phyloP scores from a whole-genome alignment of 1,284 basidiomycete species.

The Agaricales sp. region DNA sequence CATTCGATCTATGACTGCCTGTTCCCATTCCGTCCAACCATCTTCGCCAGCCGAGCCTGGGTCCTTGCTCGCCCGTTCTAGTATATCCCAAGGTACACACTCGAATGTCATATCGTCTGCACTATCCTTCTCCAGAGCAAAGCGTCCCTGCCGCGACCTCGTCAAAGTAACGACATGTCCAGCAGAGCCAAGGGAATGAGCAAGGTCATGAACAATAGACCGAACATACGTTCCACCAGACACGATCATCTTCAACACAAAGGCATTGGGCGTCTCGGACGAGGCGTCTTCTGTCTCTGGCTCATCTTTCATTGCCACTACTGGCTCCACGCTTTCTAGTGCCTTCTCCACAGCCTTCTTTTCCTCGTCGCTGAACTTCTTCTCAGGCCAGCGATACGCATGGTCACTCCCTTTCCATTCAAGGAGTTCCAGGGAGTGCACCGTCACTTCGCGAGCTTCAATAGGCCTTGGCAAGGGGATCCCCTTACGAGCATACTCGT shows the following conservation, averaged over 20 bases:
- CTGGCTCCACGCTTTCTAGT: constrained; percentile 32
- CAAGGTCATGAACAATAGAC: constrained; percentile 86
- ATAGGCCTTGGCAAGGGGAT: constrained; percentile 90
- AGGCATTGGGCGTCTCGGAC: constrained; percentile 58
- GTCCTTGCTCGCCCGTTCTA: constrained; percentile 50
- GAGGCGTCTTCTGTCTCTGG: constrained; percentile 20
- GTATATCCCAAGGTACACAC: constrained; percentile 77
- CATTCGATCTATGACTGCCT: constrained; percentile 51
- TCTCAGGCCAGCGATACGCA: constrained; percentile 61
- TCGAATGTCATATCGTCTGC: constrained; percentile 31
- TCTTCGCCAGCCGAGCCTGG: constrained; percentile 46
- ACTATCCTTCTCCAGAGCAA: constrained; percentile 38
- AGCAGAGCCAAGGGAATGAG: constrained; percentile 70
- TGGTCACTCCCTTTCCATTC: constrained; percentile 64
- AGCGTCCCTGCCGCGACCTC: constrained; percentile 78
- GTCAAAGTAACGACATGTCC: constrained; percentile 88
- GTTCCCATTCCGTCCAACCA: constrained; percentile 65
- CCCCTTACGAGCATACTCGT: constrained; percentile 91
- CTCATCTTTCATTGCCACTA: constrained; percentile 22
- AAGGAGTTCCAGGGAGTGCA: constrained; percentile 69
- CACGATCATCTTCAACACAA: constrained; percentile 84
- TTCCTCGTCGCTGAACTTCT: constrained; percentile 59
- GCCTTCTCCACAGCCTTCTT: constrained; percentile 61
- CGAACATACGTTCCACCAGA: constrained; percentile 97
- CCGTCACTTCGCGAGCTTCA: constrained; percentile 75